A percentile compares a stretch with the other conserved stretches of the same genome.
These are phyloP conservation scores for Solanum hybrid DNA, from an alignment of 305 asterid genomes.

Conservation along the genomic window DNA sequence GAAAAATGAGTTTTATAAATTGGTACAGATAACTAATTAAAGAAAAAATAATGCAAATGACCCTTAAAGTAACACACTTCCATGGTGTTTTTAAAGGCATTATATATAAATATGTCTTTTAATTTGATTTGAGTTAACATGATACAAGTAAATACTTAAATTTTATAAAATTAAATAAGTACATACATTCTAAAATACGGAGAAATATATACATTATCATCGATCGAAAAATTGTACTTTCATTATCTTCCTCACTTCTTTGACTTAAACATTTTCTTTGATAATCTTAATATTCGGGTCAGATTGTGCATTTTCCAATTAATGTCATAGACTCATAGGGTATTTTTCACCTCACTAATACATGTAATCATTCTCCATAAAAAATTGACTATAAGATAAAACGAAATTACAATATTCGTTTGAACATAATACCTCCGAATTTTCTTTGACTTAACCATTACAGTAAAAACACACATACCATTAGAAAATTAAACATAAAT, in stretches of 20 bases:
- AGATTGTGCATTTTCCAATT: not conserved
- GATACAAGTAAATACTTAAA: not conserved
- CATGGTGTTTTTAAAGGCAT: not conserved
- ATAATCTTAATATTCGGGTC: not conserved
- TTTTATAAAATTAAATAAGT: too few relatives aligned
- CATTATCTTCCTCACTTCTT: not conserved
- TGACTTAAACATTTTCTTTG: not conserved
- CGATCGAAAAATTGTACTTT: not conserved
- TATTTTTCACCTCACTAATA: not conserved
- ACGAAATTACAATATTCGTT: not conserved
- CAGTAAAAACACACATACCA: not conserved
- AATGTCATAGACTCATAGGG: too few relatives aligned
- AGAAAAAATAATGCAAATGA: not conserved
- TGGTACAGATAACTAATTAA: not conserved
- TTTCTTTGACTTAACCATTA: not conserved
- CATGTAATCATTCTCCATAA: not conserved
- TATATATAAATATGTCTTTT: not conserved
- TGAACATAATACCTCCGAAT: not conserved
- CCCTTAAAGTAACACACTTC: not conserved
- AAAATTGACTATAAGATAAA: too few relatives aligned
- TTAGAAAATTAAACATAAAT: not conserved
- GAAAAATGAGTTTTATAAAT: not conserved
- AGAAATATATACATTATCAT: too few relatives aligned
- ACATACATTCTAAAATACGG: not conserved
- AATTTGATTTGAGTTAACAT: too few relatives aligned